Base-by-base conservation (phyloP, 768 basidiomycete genomes). In the Podaxis pistillaris region DNA sequence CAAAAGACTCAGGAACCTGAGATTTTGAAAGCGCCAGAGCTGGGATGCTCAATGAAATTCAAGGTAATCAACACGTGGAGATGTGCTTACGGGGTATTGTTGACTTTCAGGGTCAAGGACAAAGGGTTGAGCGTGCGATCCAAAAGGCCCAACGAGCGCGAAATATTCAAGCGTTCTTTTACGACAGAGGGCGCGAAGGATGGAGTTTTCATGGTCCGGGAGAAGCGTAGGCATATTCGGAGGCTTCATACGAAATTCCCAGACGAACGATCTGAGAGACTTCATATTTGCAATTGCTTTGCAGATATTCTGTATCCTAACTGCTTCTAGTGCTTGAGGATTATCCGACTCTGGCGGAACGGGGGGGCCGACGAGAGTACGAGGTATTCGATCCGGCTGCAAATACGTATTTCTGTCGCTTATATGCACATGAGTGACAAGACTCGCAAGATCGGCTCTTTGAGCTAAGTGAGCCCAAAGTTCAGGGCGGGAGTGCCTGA, bases 381-480 rank as follows among this genome's bases (percentile, higher is more conserved):
- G 70, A 22, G 82, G 82, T 59, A 73, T 75, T n/a, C 74, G 76
- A 70, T 83, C 80, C 40, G 78, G 70, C 7, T 74, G 67, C 17
- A 69, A 66, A 63, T 74, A 71, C 65, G 79, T 78, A 19, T 66
- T 55, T 37, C 72, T 74, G 49, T 80, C 75, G 70, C 74, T 78
- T 53, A 84, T 75, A 55, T 80, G 76, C 12, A 84, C 76, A 60
- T 79, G 78, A 7, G 79, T 76, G 49, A 84, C 73, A 63, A 80
- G 79, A 46, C 81, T 73, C 47, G 81, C 72, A 5, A 83, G 75
- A 68, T 83, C 82, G n/a, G 77, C 71, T 26, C 82, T 77, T 52
- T 73, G 72, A 17, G 81, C 80, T n/a, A 84, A 77, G 66, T 83
- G 82, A 0, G 78, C 78, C 81, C 82, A 84, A 66, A 83, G 70